These are phyloP conservation scores for Naganishia vaughanmartiniae DNA, from an alignment of 768 basidiomycete genomes.

Conservation along the genomic window DNA sequence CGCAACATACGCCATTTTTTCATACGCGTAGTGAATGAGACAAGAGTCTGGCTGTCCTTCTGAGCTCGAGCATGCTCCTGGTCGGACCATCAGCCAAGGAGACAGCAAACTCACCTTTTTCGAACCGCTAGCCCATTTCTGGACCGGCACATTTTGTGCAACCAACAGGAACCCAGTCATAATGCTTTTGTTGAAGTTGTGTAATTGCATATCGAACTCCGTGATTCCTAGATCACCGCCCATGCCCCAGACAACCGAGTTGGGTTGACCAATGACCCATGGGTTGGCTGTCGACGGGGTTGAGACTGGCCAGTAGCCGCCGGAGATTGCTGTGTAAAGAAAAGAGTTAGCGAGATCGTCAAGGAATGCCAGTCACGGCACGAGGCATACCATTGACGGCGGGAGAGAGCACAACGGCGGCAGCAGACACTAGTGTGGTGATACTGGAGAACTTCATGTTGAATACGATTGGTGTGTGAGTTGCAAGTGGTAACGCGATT, in stretches of 20 bases:
- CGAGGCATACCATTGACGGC: background rate
- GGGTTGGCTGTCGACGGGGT: constrained; percentile 37
- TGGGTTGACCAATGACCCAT: constrained; percentile 48
- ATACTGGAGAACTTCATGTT: constrained; percentile 17
- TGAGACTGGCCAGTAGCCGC: constrained; percentile 47
- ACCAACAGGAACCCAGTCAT: constrained; percentile 47
- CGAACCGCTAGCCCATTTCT: constrained; percentile 38
- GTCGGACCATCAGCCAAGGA: background rate
- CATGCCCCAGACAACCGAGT: constrained; percentile 44
- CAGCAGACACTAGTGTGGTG: background rate
- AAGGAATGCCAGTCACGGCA: background rate
- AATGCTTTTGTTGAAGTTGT: constrained; percentile 43
- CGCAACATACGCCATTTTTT: no score
- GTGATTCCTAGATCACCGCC: constrained; percentile 39
- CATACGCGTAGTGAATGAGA: no score
- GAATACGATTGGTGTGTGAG: background rate
- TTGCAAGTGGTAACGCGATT: background rate
- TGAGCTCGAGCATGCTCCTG: background rate
- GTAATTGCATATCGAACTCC: constrained; percentile 51
- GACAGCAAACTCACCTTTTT: constrained; percentile 30
- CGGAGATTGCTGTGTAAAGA: constrained; percentile 9
- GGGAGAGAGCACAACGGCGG: constrained; percentile 2
- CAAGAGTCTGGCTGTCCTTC: no score
- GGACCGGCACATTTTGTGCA: constrained; percentile 48
- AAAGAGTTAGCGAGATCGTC: background rate